Base-by-base conservation (phyloP, 2,329 filamentous ascomycete species). In the Calonectria ilicicola region DNA sequence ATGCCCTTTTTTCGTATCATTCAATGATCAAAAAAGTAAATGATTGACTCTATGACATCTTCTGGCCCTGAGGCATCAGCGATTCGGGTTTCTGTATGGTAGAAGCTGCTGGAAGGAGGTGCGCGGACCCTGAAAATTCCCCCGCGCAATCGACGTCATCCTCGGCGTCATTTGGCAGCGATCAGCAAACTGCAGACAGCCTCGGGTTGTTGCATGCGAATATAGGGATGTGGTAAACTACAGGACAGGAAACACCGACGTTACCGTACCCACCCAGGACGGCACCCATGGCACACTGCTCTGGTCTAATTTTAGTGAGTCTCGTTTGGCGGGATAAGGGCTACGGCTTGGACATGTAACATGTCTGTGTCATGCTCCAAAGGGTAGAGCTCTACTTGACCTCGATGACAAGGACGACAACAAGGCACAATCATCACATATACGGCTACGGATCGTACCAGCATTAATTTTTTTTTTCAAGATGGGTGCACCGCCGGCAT, bases 61-160 rank as follows among this genome's bases (percentile, higher is more conserved):
- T 40, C 27, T 21, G 21, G 29, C 17, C 29, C 26, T 40, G 15
- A n/a, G 27, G 12, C 14, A 8, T 12, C 38, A n/a, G 23, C 19
- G 21, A 19, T 14, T 23, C 46, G 26, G 63, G 27, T n/a, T 21
- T 9, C 35, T 32, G 40, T 3, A 21, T 29, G 44, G 19, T 67
- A 35, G 73, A 78, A 79, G 56, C 35, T 53, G 46, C 6, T 73
- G 29, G 77, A 79, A 79, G 40, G 29, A 40, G 21, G 62, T 42
- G 46, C 58, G 67, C 32, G 35, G 74, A 78, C 77, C 76, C 76
- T 77, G 68, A 71, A 71, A 74, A 69, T 49, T 69, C 23, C 69
- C 66, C 58, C 63, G 49, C 63, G 14, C 44, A 62, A 56, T 38
- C 69, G 65, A 78, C 74, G 77, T 79, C 76, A 78, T 72, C 35